Evolutionary conservation across 495 filamentous ascomycete species (phyloP), one percentile per base, ranked within the genome.

Genomic region (Letharia columbiana): DNA sequence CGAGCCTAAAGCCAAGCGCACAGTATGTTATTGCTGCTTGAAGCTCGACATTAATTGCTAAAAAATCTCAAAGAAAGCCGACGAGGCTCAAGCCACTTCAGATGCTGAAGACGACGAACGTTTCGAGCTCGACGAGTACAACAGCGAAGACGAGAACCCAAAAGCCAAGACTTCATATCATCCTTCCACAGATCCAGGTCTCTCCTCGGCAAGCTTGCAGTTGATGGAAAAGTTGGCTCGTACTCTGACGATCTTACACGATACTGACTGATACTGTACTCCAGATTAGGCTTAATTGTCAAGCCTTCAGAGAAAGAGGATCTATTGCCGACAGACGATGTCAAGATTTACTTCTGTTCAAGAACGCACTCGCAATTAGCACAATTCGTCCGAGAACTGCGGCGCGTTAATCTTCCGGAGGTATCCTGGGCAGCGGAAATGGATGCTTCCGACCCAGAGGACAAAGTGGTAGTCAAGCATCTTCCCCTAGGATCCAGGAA

Each of bases 351-450:
- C 74, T 98, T 89, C 74, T 96, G 92, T 65, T 98, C 94, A 18
- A 82, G 94, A 70, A 98, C 94, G 3, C 94, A 98, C 71, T 98
- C 94, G 1, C 94, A 98, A 71, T 76, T 98, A 28, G 89, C 88
- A 7, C 94, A 98, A 75, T 97, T 98, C 72, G 87, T 92, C n/a
- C 85, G 87, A 62, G 95, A 98, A 71, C 77, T 98, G 42, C 85
- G 89, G 4, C 86, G 91, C n/a, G 90, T 96, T 20, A 78, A 81
- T 6, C 83, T 97, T 61, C 90, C 93, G 31, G 80, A 90, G 1
- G 78, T 78, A 77, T 73, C 78, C 61, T 50, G 70, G 63, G 20
- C 64, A 50, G 60, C 78, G 74, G 15, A 40, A 80, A 23, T 77
- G 72, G 56, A 76, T 49, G 69, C 79, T 69, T 54, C 79, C 4